Evolutionary conservation across 2,329 filamentous ascomycete species (phyloP).

Genomic region (Fusarium sp.): DNA sequence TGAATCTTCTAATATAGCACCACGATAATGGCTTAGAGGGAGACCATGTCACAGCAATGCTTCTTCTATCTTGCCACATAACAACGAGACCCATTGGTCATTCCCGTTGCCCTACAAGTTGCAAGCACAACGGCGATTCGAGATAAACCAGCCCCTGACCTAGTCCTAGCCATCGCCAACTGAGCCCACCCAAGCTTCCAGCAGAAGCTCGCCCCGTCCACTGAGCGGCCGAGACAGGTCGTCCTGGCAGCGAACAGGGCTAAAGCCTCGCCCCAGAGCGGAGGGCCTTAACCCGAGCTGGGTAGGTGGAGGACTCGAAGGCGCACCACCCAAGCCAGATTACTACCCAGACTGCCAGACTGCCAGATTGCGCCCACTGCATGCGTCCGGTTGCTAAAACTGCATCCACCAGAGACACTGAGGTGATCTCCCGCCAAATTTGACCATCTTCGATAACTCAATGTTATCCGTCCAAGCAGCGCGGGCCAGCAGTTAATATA

Average conservation of each 20-base stretch:
- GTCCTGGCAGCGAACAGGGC: slow-evolving; percentile 32
- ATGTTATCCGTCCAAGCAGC: background rate
- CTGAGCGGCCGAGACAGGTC: slow-evolving; percentile 29
- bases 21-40: background rate
- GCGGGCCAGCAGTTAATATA: background rate
- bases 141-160: slow-evolving; percentile 33
- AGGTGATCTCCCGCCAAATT: slow-evolving; percentile 40
- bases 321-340: slow-evolving; percentile 35
- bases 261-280: slow-evolving; percentile 36
- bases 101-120: slow-evolving; percentile 5
- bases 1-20: background rate
- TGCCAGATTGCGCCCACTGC: slow-evolving; percentile 30
- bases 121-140: slow-evolving; percentile 16
- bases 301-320: slow-evolving; percentile 35
- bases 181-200: slow-evolving; percentile 30
- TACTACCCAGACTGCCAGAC: slow-evolving; percentile 34
- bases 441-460: slow-evolving; percentile 6
- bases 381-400: slow-evolving; percentile 25
- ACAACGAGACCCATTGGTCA: background rate
- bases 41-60: background rate
- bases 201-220: slow-evolving; percentile 29
- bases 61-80: background rate
- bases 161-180: slow-evolving; percentile 27
- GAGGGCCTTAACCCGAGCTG: slow-evolving; percentile 35
- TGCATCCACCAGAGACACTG: slow-evolving; percentile 33